Evolutionary conservation across 306 rosid genomes (phyloP).

Genomic region (Rosa lucieae): DNA sequence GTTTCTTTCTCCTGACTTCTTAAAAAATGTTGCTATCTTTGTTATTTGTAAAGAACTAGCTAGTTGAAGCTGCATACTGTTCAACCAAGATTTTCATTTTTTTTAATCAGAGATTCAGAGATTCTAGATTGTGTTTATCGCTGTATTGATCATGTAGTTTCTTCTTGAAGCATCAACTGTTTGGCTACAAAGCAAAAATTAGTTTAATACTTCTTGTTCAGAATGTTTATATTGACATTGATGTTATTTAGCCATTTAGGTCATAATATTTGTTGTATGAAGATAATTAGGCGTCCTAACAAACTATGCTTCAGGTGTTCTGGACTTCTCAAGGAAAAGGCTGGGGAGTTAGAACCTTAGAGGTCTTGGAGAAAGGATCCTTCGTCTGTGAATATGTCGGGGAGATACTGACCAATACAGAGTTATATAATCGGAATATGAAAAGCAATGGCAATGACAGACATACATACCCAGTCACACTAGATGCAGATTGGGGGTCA

Average conservation of each 20-base stretch:
- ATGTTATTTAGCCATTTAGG: not conserved
- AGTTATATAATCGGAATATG: slow-evolving; percentile 62
- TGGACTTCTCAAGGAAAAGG: slow-evolving; percentile 71
- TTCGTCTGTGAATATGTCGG: slow-evolving; percentile 89
- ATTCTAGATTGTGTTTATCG: not conserved
- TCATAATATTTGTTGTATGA: not conserved
- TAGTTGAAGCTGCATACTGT: not conserved
- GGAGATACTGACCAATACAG: slow-evolving; percentile 79
- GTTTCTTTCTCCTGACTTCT: not conserved
- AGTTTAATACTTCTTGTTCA: not conserved
- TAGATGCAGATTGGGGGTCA: slow-evolving; percentile 96
- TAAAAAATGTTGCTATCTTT: not conserved
- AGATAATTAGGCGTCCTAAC: not conserved
- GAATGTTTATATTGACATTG: not conserved
- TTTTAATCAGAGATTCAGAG: not conserved
- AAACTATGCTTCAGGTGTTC: slow-evolving; percentile 55
- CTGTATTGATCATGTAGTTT: not conserved
- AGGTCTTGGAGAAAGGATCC: slow-evolving; percentile 69
- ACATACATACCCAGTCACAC: slow-evolving; percentile 87
- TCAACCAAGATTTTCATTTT: not conserved
- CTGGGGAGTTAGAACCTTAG: slow-evolving; percentile 83
- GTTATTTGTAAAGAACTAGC: not conserved
- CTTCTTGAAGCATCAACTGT: slow-evolving; percentile 3
- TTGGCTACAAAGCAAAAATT: not conserved
- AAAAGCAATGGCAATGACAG: slow-evolving; percentile 44